phyloP scores from a whole-genome alignment of 2,329 filamentous ascomycete species.

The Monosporascus sp. region DNA sequence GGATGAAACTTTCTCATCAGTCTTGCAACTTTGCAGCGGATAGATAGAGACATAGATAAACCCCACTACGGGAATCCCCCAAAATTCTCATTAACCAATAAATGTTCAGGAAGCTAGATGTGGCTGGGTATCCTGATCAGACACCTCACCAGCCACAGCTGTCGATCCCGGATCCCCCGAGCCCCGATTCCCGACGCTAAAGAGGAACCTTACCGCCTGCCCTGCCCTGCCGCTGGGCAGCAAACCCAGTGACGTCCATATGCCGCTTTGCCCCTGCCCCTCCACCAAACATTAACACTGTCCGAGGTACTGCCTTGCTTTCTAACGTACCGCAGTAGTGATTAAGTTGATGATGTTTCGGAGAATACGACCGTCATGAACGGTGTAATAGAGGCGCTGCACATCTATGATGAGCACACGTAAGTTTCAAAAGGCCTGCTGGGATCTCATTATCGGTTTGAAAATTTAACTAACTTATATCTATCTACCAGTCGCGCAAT shows the following conservation, averaged over 20 bases:
- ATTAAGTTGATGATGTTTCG: slow-evolving; percentile 17
- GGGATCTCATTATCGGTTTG: background rate
- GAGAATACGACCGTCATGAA: slow-evolving; percentile 55
- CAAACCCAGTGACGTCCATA: no score
- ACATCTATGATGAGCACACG: slow-evolving; percentile 97
- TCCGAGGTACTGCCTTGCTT: no score
- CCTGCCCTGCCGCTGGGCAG: no score
- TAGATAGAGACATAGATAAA: slow-evolving; percentile 8
- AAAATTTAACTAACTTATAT: slow-evolving; percentile 16
- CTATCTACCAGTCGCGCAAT: slow-evolving; percentile 60
- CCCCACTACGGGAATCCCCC: background rate
- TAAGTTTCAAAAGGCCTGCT: slow-evolving; percentile 36
- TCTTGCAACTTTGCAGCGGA: background rate
- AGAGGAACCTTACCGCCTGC: no score
- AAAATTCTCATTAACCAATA: background rate
- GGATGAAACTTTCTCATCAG: background rate
- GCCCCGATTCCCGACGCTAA: no score
- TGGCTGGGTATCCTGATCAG: no score
- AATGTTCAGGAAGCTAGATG: no score
- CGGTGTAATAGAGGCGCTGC: slow-evolving; percentile 87
- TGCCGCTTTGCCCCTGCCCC: slow-evolving; percentile 7
- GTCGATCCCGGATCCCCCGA: background rate
- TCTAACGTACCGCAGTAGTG: no score
- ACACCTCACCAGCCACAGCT: background rate
- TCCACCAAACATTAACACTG: no score